Percentiles rank a stretch among this genome's conserved stretches.
phyloP scores from a whole-genome alignment of 768 basidiomycete genomes.

The Calocybe cyanea region DNA sequence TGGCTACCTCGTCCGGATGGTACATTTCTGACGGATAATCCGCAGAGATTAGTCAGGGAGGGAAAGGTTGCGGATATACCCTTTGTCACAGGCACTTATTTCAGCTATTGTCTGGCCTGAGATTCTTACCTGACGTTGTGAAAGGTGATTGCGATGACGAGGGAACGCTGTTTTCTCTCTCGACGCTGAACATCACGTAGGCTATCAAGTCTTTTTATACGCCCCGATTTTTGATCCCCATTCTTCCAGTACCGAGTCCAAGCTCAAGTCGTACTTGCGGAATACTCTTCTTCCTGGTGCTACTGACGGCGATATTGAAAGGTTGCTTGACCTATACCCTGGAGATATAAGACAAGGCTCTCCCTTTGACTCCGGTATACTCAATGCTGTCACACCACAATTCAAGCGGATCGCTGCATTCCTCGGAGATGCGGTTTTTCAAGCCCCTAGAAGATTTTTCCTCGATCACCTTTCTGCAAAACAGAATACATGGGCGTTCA shows the following conservation, averaged over 20 bases:
- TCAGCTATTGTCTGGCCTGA: not conserved
- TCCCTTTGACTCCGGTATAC: slow-evolving; percentile 44
- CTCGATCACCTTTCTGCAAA: slow-evolving; percentile 31
- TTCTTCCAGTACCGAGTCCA: slow-evolving; percentile 16
- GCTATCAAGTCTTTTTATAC: slow-evolving; percentile 4
- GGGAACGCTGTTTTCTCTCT: slow-evolving; percentile 46
- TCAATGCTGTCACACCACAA: slow-evolving; percentile 43
- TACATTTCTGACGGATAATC: slow-evolving; percentile 41
- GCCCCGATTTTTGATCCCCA: not conserved
- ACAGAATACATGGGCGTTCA: slow-evolving; percentile 42
- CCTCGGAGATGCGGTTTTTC: slow-evolving; percentile 47
- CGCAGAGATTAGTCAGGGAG: slow-evolving; percentile 36
- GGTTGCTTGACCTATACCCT: slow-evolving; percentile 34
- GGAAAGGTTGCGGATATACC: slow-evolving; percentile 47
- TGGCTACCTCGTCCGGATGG: slow-evolving; percentile 52
- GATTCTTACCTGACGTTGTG: not conserved
- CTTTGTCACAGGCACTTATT: slow-evolving; percentile 38
- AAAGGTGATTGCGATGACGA: slow-evolving; percentile 55
- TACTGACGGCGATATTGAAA: slow-evolving; percentile 23
- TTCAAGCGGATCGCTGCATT: slow-evolving; percentile 50
- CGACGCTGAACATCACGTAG: slow-evolving; percentile 46
- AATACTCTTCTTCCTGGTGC: slow-evolving; percentile 29
- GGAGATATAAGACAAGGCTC: slow-evolving; percentile 40
- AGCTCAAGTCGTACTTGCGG: slow-evolving; percentile 25
- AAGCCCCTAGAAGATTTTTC: slow-evolving; percentile 46